Percentiles rank a stretch among this genome's conserved stretches.
phyloP scores from a whole-genome alignment of 2,329 filamentous ascomycete species.

The Chaetomium sp. region DNA sequence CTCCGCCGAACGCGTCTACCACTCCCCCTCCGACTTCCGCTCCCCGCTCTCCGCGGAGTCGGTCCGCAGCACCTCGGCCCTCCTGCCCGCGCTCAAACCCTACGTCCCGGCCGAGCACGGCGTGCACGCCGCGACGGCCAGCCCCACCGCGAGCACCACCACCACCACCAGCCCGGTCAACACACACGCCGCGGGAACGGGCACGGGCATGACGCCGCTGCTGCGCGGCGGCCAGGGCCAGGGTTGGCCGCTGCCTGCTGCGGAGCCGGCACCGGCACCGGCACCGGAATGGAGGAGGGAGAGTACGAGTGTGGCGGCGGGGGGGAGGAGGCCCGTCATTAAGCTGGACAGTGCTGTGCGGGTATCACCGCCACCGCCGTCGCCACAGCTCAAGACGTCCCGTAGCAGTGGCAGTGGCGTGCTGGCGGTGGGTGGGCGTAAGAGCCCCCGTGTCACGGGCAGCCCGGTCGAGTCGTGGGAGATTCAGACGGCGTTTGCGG shows the following conservation, averaged over 20 bases:
- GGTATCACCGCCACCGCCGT: slow-evolving; percentile 19
- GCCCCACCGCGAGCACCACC: slow-evolving; percentile 19
- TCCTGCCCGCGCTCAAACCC: slow-evolving; percentile 38
- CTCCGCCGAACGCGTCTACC: slow-evolving; percentile 26
- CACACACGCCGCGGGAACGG: not conserved
- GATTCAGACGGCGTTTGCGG: slow-evolving; percentile 46
- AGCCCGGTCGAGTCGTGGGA: slow-evolving; percentile 43
- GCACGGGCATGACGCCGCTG: slow-evolving; percentile 29
- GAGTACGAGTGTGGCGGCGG: slow-evolving; percentile 8
- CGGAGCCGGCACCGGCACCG: not conserved
- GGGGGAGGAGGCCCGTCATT: slow-evolving; percentile 5
- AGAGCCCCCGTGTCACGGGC: slow-evolving; percentile 31
- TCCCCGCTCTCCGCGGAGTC: slow-evolving; percentile 38
- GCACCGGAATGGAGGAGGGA: not conserved
- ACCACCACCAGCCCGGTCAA: not conserved
- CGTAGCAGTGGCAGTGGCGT: slow-evolving; percentile 13
- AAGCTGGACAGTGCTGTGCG: not conserved
- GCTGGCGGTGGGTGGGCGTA: slow-evolving; percentile 8
- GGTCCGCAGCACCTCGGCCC: slow-evolving; percentile 40
- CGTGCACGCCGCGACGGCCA: slow-evolving; percentile 21
- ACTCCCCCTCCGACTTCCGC: slow-evolving; percentile 38
- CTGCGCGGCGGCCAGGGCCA: slow-evolving; percentile 25
- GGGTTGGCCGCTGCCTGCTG: slow-evolving; percentile 26
- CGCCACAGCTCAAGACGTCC: slow-evolving; percentile 27
- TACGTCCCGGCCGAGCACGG: slow-evolving; percentile 40